Evolutionary conservation across 2,329 filamentous ascomycete species (phyloP).

Genomic region (Pochonia chlamydosporia): DNA sequence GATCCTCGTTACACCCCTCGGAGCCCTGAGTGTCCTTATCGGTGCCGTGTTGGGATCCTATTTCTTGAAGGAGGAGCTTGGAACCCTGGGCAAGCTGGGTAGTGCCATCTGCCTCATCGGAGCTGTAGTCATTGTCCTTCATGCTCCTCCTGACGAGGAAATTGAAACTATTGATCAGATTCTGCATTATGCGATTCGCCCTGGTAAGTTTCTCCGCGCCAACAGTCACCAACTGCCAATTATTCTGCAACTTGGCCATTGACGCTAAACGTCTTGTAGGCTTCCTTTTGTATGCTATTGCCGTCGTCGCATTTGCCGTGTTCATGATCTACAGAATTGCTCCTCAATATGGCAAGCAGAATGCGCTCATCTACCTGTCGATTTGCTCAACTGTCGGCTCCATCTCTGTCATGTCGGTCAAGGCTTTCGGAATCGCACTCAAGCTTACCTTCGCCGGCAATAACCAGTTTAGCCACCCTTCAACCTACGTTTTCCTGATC

Average conservation of each 20-base stretch:
- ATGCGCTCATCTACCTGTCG: conserved; percentile 91
- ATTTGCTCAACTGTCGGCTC: conserved; percentile 97
- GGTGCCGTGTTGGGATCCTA: conserved; percentile 93
- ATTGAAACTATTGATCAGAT: conserved; percentile 91
- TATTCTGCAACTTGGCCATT: not conserved
- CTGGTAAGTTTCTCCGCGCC: conserved; percentile 54
- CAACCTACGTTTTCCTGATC: conserved; percentile 96
- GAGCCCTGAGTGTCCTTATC: conserved; percentile 89
- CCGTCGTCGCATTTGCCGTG: conserved; percentile 75
- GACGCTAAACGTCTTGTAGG: conserved; percentile 43
- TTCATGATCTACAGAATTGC: conserved; percentile 97
- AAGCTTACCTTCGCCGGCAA: conserved; percentile 90
- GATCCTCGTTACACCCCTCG: conserved; percentile 94
- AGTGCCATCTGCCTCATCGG: conserved; percentile 95
- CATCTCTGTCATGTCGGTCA: conserved; percentile 98
- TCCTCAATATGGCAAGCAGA: conserved; percentile 85
- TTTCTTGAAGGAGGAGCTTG: conserved; percentile 84
- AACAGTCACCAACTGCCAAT: not conserved
- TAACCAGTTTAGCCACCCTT: conserved; percentile 92
- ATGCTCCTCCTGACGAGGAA: conserved; percentile 89
- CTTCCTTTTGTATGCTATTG: conserved; percentile 79
- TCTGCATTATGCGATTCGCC: conserved; percentile 80
- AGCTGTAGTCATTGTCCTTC: conserved; percentile 93
- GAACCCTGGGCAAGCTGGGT: conserved; percentile 85
- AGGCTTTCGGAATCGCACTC: conserved; percentile 94